Conservation (phyloP, 371 early-diverging fungal genomes). For the Mortierella sp. region DNA sequence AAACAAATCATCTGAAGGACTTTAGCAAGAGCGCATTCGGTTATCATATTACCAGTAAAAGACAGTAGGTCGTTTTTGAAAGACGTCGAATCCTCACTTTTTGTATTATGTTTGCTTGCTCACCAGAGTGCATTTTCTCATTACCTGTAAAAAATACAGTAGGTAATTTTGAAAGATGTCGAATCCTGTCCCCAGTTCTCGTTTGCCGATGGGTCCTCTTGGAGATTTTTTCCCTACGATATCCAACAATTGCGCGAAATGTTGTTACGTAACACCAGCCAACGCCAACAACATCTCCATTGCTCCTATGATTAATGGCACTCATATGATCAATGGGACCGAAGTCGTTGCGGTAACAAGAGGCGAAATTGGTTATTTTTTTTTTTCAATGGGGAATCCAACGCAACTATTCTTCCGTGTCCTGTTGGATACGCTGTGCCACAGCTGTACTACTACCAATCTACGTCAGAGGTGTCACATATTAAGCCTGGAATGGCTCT, state of each 20-base stretch:
- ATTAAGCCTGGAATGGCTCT: not conserved
- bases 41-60: no score
- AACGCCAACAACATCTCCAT: not conserved
- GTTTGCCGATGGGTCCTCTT: not conserved
- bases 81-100: no score
- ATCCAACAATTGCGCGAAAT: not conserved
- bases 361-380: not conserved
- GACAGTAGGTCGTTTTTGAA: no score
- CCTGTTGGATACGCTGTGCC: not conserved
- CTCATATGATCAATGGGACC: constrained; percentile 12
- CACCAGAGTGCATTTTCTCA: no score
- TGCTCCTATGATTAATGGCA: constrained; percentile 8
- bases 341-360: constrained; percentile 3
- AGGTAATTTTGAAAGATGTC: no score
- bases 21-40: no score
- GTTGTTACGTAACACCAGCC: constrained; percentile 2
- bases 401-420: constrained; percentile 4
- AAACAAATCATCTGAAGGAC: no score
- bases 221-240: not conserved
- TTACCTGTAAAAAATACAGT: no score
- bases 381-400: not conserved
- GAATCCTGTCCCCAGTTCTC: not conserved
- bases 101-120: no score
- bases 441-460: not conserved
- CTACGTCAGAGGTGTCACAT: not conserved